phyloP scores from a whole-genome alignment of 129 eudicot species.

The Chrysanthemum lavandulifolium region DNA sequence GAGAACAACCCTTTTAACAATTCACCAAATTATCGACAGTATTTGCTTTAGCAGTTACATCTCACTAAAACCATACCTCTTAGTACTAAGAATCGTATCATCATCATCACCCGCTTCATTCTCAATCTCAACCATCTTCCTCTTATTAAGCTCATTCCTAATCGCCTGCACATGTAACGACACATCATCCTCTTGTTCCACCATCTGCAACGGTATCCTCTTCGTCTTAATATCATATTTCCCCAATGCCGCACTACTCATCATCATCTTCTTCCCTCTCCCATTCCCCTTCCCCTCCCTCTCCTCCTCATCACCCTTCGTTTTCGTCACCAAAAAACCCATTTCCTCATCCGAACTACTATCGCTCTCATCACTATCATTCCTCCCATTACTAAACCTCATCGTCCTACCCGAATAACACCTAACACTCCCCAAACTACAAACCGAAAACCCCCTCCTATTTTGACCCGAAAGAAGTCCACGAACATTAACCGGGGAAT shows the following conservation, averaged over 20 bases:
- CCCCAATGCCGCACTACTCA: conserved; percentile 73
- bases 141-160: conserved; percentile 51
- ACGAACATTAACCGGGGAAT: conserved; percentile 38
- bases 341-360: conserved; percentile 36
- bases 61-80: conserved; percentile 40
- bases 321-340: conserved; percentile 23
- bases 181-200: conserved; percentile 66
- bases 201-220: conserved; percentile 48
- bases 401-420: conserved; percentile 44
- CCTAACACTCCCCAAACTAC: conserved; percentile 31
- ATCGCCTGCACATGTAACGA: conserved; percentile 57
- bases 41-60: conserved; percentile 13
- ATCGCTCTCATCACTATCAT: conserved; percentile 46
- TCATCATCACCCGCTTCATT: conserved; percentile 38
- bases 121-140: conserved; percentile 40
- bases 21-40: not conserved
- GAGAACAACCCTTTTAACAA: conserved; percentile 7
- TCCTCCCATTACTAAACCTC: conserved; percentile 35
- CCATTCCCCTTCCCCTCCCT: conserved; percentile 24
- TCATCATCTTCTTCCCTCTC: conserved; percentile 39
- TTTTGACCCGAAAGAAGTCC: conserved; percentile 31
- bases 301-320: conserved; percentile 26
- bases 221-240: conserved; percentile 68
- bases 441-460: conserved; percentile 24
- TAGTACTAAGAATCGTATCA: conserved; percentile 59